Percentiles rank a stretch among this genome's conserved stretches.
These are phyloP conservation scores for Ophiostoma fasciatum DNA, from an alignment of 2,329 filamentous ascomycete species.

Conservation along the genomic window DNA sequence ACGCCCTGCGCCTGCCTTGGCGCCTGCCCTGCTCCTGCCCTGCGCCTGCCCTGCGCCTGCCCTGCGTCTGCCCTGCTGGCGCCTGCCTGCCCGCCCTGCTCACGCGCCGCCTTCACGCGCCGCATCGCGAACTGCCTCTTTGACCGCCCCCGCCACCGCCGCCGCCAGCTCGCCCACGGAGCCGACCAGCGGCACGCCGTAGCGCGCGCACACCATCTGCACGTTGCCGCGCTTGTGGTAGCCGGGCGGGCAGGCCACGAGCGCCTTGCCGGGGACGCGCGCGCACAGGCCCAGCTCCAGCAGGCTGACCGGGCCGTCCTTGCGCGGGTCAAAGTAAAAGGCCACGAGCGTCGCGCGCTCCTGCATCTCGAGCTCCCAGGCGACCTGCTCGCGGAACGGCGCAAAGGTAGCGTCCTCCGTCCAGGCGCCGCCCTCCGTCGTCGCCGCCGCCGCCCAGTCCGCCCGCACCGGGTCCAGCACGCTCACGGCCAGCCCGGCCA, in stretches of 20 bases:
- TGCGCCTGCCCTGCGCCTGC: too few relatives aligned
- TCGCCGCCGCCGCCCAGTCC: too few relatives aligned
- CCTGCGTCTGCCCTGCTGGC: too few relatives aligned
- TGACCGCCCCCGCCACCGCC: neutral
- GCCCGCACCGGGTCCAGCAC: conserved; percentile 41
- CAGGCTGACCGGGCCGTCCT: conserved; percentile 40
- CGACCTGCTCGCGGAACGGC: conserved; percentile 37
- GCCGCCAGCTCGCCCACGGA: conserved; percentile 23
- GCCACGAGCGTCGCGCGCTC: conserved; percentile 37
- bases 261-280: conserved; percentile 22
- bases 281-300: conserved; percentile 43
- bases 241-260: conserved; percentile 36
- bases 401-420: conserved; percentile 30
- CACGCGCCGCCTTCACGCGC: neutral
- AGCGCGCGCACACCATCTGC: conserved; percentile 36
- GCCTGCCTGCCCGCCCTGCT: too few relatives aligned
- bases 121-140: neutral
- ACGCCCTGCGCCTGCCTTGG: too few relatives aligned
- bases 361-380: conserved; percentile 47
- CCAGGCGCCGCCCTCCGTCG: conserved; percentile 36
- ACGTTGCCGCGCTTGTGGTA: conserved; percentile 49
- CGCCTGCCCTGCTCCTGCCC: too few relatives aligned
- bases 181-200: conserved; percentile 28
- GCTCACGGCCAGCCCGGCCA: conserved; percentile 32
- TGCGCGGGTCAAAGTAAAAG: conserved; percentile 39